A percentile compares a stretch with the other conserved stretches of the same genome.
Evolutionary conservation across 139 green algal species (phyloP).

Genomic region (Picochlorum costavermella): DNA sequence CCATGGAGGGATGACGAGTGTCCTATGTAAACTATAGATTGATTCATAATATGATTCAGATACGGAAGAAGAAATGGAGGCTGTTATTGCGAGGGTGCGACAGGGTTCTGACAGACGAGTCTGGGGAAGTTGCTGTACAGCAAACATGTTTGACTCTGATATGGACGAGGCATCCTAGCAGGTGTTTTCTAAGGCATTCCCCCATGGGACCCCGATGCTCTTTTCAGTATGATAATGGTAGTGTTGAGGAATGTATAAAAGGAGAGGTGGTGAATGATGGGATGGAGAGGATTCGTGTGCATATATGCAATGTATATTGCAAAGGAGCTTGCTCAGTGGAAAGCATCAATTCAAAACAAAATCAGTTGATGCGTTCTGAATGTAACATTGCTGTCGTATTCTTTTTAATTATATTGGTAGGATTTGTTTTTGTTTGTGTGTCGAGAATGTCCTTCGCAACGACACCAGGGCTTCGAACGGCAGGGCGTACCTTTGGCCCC

Average conservation of each 20-base stretch:
- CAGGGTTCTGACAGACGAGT: too few relatives aligned
- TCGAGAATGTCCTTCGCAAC: constrained; percentile 3
- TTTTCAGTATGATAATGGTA: constrained; percentile 45
- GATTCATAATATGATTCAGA: constrained; percentile 19
- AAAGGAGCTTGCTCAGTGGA: constrained; percentile 27
- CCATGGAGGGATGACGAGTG: neutral
- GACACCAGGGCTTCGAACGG: neutral
- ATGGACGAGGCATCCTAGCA: too few relatives aligned
- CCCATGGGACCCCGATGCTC: constrained; percentile 38
- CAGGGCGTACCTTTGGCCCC: constrained; percentile 12
- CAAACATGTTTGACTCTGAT: too few relatives aligned
- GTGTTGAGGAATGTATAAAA: constrained; percentile 55
- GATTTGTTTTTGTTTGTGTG: constrained; percentile 1
- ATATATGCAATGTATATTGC: constrained; percentile 39
- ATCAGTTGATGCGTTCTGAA: too few relatives aligned
- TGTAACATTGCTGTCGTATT: too few relatives aligned
- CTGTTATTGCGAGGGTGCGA: too few relatives aligned
- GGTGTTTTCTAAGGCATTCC: constrained; percentile 30
- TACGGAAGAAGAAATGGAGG: neutral
- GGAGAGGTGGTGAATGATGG: constrained; percentile 26
- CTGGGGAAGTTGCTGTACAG: too few relatives aligned
- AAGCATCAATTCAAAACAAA: too few relatives aligned
- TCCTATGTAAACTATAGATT: neutral
- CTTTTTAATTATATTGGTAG: neutral
- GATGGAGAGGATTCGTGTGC: constrained; percentile 28